These are phyloP conservation scores for Solanum neorickii DNA, from an alignment of 257 asterid genomes.

Conservation along the genomic window DNA sequence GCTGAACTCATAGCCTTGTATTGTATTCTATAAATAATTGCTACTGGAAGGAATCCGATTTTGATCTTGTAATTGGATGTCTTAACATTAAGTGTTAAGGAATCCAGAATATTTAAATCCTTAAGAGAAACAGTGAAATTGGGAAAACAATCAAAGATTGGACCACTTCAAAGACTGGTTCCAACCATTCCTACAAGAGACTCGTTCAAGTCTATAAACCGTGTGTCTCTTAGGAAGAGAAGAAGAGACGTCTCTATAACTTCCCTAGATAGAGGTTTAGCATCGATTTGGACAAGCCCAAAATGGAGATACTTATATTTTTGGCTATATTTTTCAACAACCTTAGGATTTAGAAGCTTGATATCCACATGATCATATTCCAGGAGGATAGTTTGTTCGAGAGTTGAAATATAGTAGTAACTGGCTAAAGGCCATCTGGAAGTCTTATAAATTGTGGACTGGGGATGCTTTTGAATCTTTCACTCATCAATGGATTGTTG, in stretches of 20 bases:
- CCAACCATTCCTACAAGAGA: not conserved
- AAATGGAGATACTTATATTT: too few species aligned
- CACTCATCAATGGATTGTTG: too few species aligned
- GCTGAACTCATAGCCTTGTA: not conserved
- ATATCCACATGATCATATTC: too few species aligned
- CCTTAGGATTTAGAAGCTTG: too few species aligned
- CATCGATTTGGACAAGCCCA: not conserved
- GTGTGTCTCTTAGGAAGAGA: not conserved
- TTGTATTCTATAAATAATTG: too few species aligned
- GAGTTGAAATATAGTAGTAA: too few species aligned
- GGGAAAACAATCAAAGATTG: too few species aligned
- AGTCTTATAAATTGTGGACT: too few species aligned
- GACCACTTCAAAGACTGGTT: not conserved
- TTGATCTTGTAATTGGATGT: not conserved
- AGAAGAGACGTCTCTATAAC: not conserved
- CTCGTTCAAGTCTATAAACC: not conserved
- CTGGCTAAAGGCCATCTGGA: too few species aligned
- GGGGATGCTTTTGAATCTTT: too few species aligned
- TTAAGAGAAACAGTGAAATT: not conserved
- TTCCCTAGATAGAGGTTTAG: not conserved
- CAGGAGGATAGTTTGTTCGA: too few species aligned
- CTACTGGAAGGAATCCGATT: not conserved
- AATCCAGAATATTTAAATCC: not conserved
- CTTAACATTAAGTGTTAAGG: not conserved
- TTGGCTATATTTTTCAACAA: too few species aligned